Base-by-base conservation (phyloP, 345 rosid species). In the Aquilaria malaccensis region DNA sequence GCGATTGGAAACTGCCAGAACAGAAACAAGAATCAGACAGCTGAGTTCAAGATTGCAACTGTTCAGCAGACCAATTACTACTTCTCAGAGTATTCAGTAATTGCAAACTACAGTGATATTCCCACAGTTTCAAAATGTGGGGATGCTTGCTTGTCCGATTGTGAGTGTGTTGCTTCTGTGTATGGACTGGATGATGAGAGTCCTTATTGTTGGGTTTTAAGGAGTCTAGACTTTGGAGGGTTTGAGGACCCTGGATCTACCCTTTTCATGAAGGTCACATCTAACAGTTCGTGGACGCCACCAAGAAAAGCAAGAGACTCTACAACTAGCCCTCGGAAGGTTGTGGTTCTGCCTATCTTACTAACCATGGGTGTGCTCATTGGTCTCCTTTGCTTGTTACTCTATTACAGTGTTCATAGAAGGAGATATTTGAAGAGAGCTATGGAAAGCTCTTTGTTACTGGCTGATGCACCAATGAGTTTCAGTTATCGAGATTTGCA, bases 191-290 rank as follows among this genome's bases (percentile, higher is more conserved):
- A 93, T 15, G 95, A 85, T 3, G 98, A 89, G 72, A 83, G 77
- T 45, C 89, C 98, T 64, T 93, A 89, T 30, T 93, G 98, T 63
- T 93, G 98, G 97, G 72, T 87, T 50, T 64, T 87, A 57, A 82
- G 75, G 75, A 80, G 80, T 63, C 64, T 93, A 45, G 85, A 89
- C 45, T 84, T 85, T 61, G 97, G 98, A 2, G 96, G 97, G 33
- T 89, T 81, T 53, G 79, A 76, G 75, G 97, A 93, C 64, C 69
- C 94, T 13, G 77, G 96, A 11, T 80, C 97, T 15, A 87, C 91
- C 55, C 75, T 93, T 67, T 89, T 93, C 37, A 82, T 87, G 52
- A 93, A 87, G 69, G 80, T 77, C 48, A 67, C 70, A 59, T 62
- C 88, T 43, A 84, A 82, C 66, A 76, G 74, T 10, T 77, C 89